Evolutionary conservation across 495 filamentous ascomycete genomes (phyloP).

Genomic region (Penicillium herquei): DNA sequence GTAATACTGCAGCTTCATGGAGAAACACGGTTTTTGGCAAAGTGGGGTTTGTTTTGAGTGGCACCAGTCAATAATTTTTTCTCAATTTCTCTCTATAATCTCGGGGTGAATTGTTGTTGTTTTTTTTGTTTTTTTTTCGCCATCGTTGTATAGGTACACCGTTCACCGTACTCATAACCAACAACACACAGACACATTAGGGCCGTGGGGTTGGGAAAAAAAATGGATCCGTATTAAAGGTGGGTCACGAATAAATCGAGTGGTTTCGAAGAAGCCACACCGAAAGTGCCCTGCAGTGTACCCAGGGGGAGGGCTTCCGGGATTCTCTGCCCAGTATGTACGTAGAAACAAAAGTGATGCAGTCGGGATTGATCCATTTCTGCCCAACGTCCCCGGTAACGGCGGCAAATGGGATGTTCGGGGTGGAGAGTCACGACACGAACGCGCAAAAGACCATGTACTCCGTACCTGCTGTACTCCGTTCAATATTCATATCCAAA

Average conservation of each 20-base stretch:
- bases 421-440: slow-evolving; percentile 12
- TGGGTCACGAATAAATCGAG: slow-evolving; percentile 9
- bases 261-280: slow-evolving; percentile 12
- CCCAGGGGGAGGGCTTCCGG: slow-evolving; percentile 1
- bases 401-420: slow-evolving; percentile 35
- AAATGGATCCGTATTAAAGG: slow-evolving; percentile 2
- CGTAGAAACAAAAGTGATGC: slow-evolving; percentile 18
- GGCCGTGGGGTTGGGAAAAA: background rate
- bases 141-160: slow-evolving; percentile 4
- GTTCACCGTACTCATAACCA: background rate
- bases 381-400: slow-evolving; percentile 41
- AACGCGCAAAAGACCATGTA: background rate
- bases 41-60: slow-evolving; percentile 20
- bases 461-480: too few species aligned
- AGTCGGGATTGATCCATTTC: slow-evolving; percentile 25
- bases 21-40: slow-evolving; percentile 18
- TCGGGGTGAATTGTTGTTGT: background rate
- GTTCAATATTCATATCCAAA: background rate
- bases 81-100: slow-evolving; percentile 7
- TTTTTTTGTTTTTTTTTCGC: slow-evolving; percentile 1
- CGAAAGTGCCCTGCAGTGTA: slow-evolving; percentile 15
- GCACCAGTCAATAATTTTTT: slow-evolving; percentile 18
- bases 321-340: slow-evolving; percentile 2
- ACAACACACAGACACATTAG: background rate
- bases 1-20: slow-evolving; percentile 22